Percentiles rank a stretch among this genome's conserved stretches.
Conservation (phyloP, 2,329 filamentous ascomycete species). For the Colletotrichum sp. region DNA sequence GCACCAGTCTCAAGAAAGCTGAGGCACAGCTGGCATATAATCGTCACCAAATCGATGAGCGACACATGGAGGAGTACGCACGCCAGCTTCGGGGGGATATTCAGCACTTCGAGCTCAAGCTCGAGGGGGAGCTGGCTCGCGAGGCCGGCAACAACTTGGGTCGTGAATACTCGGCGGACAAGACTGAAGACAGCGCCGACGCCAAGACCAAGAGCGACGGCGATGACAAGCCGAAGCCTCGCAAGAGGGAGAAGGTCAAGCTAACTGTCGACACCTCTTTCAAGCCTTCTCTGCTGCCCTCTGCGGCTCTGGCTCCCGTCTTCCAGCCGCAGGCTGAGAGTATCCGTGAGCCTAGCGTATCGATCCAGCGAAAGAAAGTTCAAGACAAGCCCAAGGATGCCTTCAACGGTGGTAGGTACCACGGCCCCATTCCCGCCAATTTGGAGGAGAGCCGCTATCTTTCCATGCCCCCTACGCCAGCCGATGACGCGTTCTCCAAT, state of each 20-base stretch:
- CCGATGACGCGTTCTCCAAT: constrained; percentile 7
- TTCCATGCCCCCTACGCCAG: constrained; percentile 14
- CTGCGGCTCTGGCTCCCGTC: constrained; percentile 53
- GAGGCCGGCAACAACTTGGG: constrained; percentile 30
- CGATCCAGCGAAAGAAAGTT: neutral
- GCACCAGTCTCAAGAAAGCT: constrained; percentile 57
- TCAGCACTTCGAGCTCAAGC: constrained; percentile 52
- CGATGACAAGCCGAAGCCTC: neutral
- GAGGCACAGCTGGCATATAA: constrained; percentile 67
- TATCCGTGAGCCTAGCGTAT: neutral
- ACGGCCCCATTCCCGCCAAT: neutral
- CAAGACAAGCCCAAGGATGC: neutral
- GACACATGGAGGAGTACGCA: constrained; percentile 49
- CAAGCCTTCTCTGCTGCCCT: constrained; percentile 44
- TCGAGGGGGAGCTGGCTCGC: constrained; percentile 50
- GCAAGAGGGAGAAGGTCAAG: constrained; percentile 5
- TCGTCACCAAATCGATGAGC: constrained; percentile 66
- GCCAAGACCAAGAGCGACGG: neutral
- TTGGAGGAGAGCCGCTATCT: neutral
- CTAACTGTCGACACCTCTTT: constrained; percentile 14
- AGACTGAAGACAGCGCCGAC: constrained; percentile 19
- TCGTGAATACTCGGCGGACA: constrained; percentile 41
- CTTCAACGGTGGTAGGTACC: neutral
- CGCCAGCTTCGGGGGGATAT: constrained; percentile 50
- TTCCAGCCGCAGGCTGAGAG: constrained; percentile 49